Conservation (phyloP, 768 basidiomycete species). For the Lentinus brumalis region DNA sequence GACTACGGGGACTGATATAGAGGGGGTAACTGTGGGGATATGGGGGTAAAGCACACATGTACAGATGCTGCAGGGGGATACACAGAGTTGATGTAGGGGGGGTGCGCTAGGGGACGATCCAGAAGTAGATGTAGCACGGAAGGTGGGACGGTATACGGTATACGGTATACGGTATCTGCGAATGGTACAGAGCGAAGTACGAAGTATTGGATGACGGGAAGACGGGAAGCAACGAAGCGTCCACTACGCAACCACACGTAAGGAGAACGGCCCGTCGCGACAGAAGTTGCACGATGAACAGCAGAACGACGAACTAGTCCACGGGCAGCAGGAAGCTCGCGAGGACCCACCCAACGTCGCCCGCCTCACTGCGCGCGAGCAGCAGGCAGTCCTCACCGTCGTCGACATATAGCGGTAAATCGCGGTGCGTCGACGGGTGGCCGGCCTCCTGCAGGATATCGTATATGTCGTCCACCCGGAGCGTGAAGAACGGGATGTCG, state of each 20-base stretch:
- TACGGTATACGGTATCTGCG: neutral
- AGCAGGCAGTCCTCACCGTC: conserved; percentile 77
- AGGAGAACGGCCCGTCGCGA: too few species aligned
- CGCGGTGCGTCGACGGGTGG: conserved; percentile 72
- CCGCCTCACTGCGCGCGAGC: conserved; percentile 58
- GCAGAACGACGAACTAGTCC: conserved; percentile 27
- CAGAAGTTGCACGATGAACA: too few species aligned
- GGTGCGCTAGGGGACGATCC: too few species aligned
- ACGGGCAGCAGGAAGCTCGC: conserved; percentile 79
- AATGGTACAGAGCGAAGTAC: too few species aligned
- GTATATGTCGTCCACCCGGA: conserved; percentile 62
- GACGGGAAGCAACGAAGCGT: too few species aligned
- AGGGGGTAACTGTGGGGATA: neutral
- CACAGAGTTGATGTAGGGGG: too few species aligned
- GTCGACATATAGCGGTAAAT: conserved; percentile 77
- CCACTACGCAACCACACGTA: too few species aligned
- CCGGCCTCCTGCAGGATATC: conserved; percentile 76
- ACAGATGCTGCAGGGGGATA: conserved; percentile 4
- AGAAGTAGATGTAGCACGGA: neutral
- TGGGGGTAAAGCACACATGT: neutral
- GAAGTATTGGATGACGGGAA: too few species aligned
- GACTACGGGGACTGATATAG: neutral
- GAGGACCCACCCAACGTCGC: conserved; percentile 75
- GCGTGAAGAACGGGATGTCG: conserved; percentile 74
- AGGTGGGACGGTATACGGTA: neutral